Conservation (phyloP, 179 eudicot genomes). For the Spinacia oleracea region DNA sequence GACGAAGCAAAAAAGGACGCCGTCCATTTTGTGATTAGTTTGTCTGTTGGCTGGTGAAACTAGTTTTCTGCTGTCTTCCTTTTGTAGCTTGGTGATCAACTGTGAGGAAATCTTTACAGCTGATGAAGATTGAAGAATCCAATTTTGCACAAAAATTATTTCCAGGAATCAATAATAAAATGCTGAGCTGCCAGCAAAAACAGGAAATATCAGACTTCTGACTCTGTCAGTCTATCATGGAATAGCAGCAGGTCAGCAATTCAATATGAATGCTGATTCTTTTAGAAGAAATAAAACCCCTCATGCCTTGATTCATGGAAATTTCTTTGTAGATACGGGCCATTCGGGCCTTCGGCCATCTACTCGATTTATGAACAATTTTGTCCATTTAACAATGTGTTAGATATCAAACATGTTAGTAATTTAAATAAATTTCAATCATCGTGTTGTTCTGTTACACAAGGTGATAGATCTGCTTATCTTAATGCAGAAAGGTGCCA, state of each 20-base stretch:
- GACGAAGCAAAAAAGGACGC: conserved; percentile 11
- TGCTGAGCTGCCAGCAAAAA: background rate
- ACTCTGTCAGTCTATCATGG: no score
- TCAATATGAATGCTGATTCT: background rate
- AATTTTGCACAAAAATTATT: background rate
- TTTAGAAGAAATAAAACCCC: no score
- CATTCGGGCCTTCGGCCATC: no score
- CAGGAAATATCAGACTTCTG: background rate
- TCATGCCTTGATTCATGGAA: background rate
- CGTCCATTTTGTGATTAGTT: conserved; percentile 13
- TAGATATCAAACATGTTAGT: background rate
- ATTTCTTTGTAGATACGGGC: background rate
- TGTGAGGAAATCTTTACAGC: no score
- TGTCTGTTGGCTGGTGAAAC: background rate
- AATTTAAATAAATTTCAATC: no score
- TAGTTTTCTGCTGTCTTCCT: no score
- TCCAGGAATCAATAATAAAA: no score
- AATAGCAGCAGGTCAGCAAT: background rate
- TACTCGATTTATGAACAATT: background rate
- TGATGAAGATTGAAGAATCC: no score
- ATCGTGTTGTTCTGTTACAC: no score
- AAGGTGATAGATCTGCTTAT: background rate
- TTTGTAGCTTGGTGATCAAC: no score
- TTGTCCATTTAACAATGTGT: background rate
- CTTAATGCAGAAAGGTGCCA: background rate